These are phyloP conservation scores for Pseudogymnoascus sp. DNA, from an alignment of 2,329 filamentous ascomycete genomes.

Conservation along the genomic window DNA sequence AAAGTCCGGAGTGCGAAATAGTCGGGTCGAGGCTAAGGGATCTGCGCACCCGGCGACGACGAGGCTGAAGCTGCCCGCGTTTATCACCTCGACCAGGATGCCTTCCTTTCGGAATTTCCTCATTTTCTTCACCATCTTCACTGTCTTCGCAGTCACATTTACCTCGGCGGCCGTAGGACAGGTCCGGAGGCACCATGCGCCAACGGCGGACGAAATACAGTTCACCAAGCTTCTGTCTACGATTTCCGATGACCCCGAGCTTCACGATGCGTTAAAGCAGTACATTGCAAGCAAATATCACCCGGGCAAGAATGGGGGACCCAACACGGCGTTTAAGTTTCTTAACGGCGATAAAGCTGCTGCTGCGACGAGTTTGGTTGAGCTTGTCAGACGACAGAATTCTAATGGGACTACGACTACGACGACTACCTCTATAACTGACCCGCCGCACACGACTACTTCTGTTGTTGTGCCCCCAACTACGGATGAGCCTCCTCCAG, in stretches of 20 bases:
- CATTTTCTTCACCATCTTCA: neutral
- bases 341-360: neutral
- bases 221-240: neutral
- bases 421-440: neutral
- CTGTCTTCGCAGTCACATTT: neutral
- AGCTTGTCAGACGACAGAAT: neutral
- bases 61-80: neutral
- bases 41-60: neutral
- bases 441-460: neutral
- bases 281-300: slow-evolving; percentile 2
- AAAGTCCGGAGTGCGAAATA: neutral
- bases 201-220: slow-evolving; percentile 1
- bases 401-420: neutral
- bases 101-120: neutral
- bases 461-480: neutral
- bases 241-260: neutral
- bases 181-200: neutral
- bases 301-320: neutral
- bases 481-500: neutral
- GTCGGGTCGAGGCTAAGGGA: neutral
- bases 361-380: neutral
- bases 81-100: neutral
- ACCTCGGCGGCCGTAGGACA: neutral
- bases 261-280: neutral
- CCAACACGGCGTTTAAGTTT: neutral